Evolutionary conservation across 805 yeast species (phyloP).

Genomic region (Cyberlindnera veronae): DNA sequence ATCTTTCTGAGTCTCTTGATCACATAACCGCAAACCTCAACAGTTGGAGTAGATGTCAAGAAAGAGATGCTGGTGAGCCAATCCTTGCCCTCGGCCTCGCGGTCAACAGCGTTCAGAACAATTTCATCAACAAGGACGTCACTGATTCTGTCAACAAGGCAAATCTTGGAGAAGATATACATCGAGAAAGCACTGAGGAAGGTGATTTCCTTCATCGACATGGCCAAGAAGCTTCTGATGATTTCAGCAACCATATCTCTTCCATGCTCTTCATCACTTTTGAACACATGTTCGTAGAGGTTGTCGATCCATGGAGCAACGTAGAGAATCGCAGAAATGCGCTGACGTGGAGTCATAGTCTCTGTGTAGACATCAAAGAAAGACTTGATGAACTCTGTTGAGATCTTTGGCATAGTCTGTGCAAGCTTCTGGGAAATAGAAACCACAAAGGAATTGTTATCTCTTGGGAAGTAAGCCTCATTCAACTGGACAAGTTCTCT

Average conservation of each 20-base stretch:
- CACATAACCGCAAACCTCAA: constrained; percentile 67
- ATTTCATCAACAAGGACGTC: constrained; percentile 67
- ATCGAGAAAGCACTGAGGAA: constrained; percentile 53
- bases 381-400: constrained; percentile 51
- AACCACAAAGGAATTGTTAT: constrained; percentile 57
- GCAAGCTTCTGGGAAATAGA: constrained; percentile 59
- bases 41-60: constrained; percentile 62
- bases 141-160: constrained; percentile 56
- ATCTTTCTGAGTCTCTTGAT: constrained; percentile 53
- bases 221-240: constrained; percentile 57
- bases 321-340: constrained; percentile 36
- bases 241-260: constrained; percentile 56
- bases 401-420: constrained; percentile 48
- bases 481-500: constrained; percentile 50
- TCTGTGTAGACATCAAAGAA: constrained; percentile 50
- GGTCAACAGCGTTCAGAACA: constrained; percentile 68
- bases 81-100: constrained; percentile 68
- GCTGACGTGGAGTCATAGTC: constrained; percentile 32
- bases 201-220: constrained; percentile 47
- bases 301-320: constrained; percentile 75
- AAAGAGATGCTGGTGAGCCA: constrained; percentile 63
- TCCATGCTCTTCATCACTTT: constrained; percentile 54
- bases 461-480: constrained; percentile 65
- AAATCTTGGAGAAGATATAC: constrained; percentile 64
- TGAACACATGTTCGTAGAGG: constrained; percentile 53